phyloP scores from a whole-genome alignment of 495 filamentous ascomycete species.

The Neurospora sp. region DNA sequence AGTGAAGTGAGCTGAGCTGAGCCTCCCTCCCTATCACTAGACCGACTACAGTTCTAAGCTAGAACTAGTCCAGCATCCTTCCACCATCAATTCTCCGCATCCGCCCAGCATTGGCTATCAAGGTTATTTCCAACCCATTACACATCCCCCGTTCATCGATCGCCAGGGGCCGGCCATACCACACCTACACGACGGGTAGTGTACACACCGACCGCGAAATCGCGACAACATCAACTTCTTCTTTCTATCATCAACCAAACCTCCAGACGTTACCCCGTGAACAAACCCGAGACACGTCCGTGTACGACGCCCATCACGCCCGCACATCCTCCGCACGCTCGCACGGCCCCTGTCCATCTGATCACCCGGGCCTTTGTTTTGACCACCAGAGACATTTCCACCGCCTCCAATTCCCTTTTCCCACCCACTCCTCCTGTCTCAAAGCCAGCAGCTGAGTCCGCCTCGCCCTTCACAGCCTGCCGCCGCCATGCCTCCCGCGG shows the following conservation, averaged over 20 bases:
- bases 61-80: not conserved
- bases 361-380: not conserved
- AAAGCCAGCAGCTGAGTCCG: not conserved
- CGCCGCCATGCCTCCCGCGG: conserved; percentile 9
- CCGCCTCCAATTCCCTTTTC: not conserved
- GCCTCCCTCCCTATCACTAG: not conserved
- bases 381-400: not conserved
- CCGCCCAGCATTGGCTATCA: not conserved
- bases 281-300: not conserved
- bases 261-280: not conserved
- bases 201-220: not conserved
- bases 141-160: not conserved
- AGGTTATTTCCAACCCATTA: not conserved
- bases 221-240: not conserved
- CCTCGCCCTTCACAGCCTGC: not conserved
- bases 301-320: not conserved
- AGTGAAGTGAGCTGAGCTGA: not conserved
- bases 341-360: not conserved
- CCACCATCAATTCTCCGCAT: not conserved
- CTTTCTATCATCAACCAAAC: not conserved
- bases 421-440: not conserved
- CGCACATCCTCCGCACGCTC: not conserved
- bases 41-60: not conserved
- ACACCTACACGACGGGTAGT: not conserved
- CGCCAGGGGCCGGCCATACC: not conserved